Base-by-base conservation (phyloP, 495 filamentous ascomycete species). In the Evansstolkia leycettana region DNA sequence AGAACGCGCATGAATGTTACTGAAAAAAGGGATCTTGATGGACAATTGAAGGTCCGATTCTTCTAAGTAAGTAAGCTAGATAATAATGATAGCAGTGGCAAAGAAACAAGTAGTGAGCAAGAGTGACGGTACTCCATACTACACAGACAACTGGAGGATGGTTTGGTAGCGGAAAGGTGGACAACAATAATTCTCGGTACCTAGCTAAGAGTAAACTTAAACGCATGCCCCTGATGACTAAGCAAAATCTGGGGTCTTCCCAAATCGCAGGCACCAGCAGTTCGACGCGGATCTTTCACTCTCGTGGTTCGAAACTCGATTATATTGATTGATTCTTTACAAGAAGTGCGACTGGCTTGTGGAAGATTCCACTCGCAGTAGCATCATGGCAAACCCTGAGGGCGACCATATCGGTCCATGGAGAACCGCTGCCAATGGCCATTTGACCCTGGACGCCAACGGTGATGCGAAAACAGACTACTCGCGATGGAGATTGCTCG, bases 401-500 rank as follows among this genome's bases (percentile, higher is more conserved):
- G n/a, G 12, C 7, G 11, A 48, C 34, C 52, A 55, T 28, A 57
- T 67, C 46, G 58, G 51, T n/a, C 50, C 55, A 7, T 67, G 63
- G 63, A 54, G 55, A 36, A 61, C 54, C 1, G 41, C 40, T 2
- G 53, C 61, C 15, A 55, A 65, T 39, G 63, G 61, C 44, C 57
- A 60, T 37, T 41, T 67, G 15, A 42, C 48, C 7, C 29, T 46
- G 8, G 63, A 67, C 38, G 42, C 44, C 19, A 60, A 65, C 38
- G 60, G 60, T 23, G 60, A 67, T 42, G 36, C 46, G 14, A 54
- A 58, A 40, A 96, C 90, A 9, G 88, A 98, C 50, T 73, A 73
- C 38, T 60, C 74, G 0, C 67, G 85, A 52, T 98, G 90, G 90
- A 70, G 90, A 38, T 64, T 96, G 53, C 66, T 76, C 25, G 79